These are phyloP conservation scores for Pelagophyceae sp. DNA, from an alignment of 352 stramenopile species.

Conservation along the genomic window DNA sequence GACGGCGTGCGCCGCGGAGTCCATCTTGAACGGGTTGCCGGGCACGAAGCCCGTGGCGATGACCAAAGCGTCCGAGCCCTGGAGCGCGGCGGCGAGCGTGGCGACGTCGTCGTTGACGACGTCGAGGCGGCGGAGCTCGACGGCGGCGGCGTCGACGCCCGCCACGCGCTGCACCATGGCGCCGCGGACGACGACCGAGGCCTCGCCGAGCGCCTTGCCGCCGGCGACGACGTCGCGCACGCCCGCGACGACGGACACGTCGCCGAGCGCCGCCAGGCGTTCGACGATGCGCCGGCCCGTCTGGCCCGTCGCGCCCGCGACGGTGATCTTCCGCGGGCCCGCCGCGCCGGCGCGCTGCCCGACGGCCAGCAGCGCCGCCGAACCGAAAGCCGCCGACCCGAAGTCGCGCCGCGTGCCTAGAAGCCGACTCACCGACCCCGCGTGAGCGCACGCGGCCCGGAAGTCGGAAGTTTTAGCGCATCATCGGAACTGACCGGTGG, in stretches of 20 bases:
- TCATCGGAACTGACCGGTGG: no score
- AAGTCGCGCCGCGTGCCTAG: neutral
- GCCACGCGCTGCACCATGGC: slow-evolving; percentile 48
- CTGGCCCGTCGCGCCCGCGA: slow-evolving; percentile 47
- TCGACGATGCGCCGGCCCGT: neutral
- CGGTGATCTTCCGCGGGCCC: slow-evolving; percentile 34
- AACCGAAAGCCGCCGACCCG: neutral
- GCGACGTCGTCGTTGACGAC: slow-evolving; percentile 39
- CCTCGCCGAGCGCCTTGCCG: slow-evolving; percentile 36
- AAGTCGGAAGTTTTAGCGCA: no score
- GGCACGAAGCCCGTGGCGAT: slow-evolving; percentile 51
- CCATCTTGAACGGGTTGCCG: slow-evolving; percentile 50
- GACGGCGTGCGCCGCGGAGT: slow-evolving; percentile 45
- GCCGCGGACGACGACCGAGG: slow-evolving; percentile 40
- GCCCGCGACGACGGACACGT: slow-evolving; percentile 35
- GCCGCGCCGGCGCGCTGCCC: neutral
- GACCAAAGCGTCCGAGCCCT: slow-evolving; percentile 39
- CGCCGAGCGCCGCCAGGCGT: neutral
- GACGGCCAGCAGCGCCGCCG: neutral
- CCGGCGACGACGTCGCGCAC: slow-evolving; percentile 49
- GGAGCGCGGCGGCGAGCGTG: slow-evolving; percentile 31
- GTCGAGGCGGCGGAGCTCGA: slow-evolving; percentile 41
- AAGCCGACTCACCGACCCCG: no score
- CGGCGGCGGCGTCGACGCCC: slow-evolving; percentile 32
- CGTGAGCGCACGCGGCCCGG: no score